Conservation (phyloP, 805 yeast species). For the Ascoidea asiatica region DNA sequence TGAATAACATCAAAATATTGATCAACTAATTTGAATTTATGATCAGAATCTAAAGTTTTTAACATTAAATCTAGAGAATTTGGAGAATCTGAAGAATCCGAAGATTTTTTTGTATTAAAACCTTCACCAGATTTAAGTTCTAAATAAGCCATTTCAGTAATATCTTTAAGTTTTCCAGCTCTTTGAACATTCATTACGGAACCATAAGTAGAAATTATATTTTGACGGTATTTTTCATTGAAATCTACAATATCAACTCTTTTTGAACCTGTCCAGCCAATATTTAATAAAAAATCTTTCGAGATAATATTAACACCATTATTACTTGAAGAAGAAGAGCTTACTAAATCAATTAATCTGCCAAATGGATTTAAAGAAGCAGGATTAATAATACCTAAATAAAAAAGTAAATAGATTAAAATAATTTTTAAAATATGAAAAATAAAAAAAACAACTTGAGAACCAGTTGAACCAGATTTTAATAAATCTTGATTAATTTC, state of each 20-base stretch:
- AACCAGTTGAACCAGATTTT: conserved; percentile 25
- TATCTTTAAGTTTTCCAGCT: conserved; percentile 49
- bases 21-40: no score
- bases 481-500: no score
- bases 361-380: conserved; percentile 29
- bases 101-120: no score
- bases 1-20: no score
- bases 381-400: conserved; percentile 74
- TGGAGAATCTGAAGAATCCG: no score
- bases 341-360: conserved; percentile 10
- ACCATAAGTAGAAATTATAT: conserved; percentile 52
- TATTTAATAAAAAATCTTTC: conserved; percentile 33
- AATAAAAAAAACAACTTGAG: conserved; percentile 55
- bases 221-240: conserved; percentile 53
- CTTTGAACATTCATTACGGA: conserved; percentile 67
- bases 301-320: conserved; percentile 18
- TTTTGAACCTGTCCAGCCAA: conserved; percentile 96
- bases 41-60: no score
- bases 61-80: no score
- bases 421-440: conserved; percentile 56
- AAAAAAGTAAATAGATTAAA: conserved; percentile 41
- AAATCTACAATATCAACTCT: conserved; percentile 59
- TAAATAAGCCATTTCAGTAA: conserved; percentile 44
- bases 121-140: conserved; percentile 74
- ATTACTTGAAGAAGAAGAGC: conserved; percentile 20